Percentiles rank a stretch among this genome's conserved stretches.
These are phyloP conservation scores for Ilyonectria sp. DNA, from an alignment of 2,329 filamentous ascomycete genomes.

Conservation along the genomic window DNA sequence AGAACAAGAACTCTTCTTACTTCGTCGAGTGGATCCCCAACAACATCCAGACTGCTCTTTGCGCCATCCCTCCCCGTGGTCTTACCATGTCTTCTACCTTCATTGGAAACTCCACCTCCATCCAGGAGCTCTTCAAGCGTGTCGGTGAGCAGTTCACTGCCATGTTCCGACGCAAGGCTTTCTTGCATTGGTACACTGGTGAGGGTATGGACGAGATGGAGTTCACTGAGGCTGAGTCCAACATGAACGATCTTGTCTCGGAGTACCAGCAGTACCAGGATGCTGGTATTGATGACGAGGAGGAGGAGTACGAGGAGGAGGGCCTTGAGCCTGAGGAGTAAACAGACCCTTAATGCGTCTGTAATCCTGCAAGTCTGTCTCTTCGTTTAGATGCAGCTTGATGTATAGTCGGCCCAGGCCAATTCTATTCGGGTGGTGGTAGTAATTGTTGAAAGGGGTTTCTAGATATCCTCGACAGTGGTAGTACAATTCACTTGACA, in stretches of 20 bases:
- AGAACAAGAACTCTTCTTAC: conserved; percentile 99
- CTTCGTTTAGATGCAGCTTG: conserved; percentile 27
- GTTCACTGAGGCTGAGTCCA: conserved; percentile 99
- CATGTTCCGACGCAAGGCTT: conserved; percentile 99
- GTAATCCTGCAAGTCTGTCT: conserved; percentile 15
- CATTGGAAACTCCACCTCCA: conserved; percentile 98
- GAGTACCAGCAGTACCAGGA: conserved; percentile 99
- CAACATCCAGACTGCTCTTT: conserved; percentile 99
- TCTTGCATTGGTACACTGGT: conserved; percentile 99
- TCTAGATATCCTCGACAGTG: conserved; percentile 59
- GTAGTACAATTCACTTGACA: conserved; percentile 51
- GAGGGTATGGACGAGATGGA: conserved; percentile 99
- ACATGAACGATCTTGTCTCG: conserved; percentile 99
- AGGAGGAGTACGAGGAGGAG: conserved; percentile 94
- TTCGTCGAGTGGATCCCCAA: conserved; percentile 99
- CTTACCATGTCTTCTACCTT: conserved; percentile 99
- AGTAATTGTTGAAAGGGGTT: conserved; percentile 54
- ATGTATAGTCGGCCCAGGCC: conserved; percentile 45
- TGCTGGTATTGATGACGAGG: conserved; percentile 94
- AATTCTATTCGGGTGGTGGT: conserved; percentile 52
- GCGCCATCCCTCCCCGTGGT: conserved; percentile 97
- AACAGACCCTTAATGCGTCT: conserved; percentile 26
- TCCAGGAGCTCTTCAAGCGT: conserved; percentile 99
- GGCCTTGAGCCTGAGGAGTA: conserved; percentile 79
- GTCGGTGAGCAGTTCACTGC: conserved; percentile 99